Base-by-base conservation (phyloP, 176 grass and related monocot species). In the Coix lacrymajobi region DNA sequence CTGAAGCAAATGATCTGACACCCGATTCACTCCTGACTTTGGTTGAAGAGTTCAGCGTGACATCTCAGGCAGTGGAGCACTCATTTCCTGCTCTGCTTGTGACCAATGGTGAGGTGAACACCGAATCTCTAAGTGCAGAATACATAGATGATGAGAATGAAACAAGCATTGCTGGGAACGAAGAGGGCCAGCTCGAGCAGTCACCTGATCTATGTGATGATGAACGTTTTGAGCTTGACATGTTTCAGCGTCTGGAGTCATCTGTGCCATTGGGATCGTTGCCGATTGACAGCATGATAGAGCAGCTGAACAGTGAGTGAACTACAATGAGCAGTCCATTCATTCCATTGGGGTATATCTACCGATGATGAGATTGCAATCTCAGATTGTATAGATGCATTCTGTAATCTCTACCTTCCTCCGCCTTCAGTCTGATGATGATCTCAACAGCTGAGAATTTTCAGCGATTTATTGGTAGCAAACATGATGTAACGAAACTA, bases 1-100 rank as follows among this genome's bases (percentile, higher is more conserved):
- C 65, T 29, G 87, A 95, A 82, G 61, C 86, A 54, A 54, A 73
- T 39, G 62, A 54, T 36, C 85, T 98, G 26, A 86, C 85, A 60
- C 93, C 93, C 51, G 90, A 98, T 86, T 90, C 64, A 11, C 96
- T 98, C 79, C 87, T 95, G 56, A 40, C 77, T 25, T 80, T 48
- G 79, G 91, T 98, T 0, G 87, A 95, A 57, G 82, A 93, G n/a
- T 98, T 95, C 79, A 92, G 89, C 33, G 72, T 79, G 25, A 73
- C 41, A 84, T 92, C 82, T 32, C 96, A 98, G 80, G 89, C 89
- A 11, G 43, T 51, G 14, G 90, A 90, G 34, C 92, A 98, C 81
- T 95, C 90, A 7, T 98, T 89, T 52, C 81, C 85, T 62, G 92
- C 92, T 29, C 67, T 98, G 45, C 87, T 98, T 54, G 81, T 98